Evolutionary conservation across 1,284 basidiomycete species (phyloP).

Genomic region (Anthracocystis setariae): DNA sequence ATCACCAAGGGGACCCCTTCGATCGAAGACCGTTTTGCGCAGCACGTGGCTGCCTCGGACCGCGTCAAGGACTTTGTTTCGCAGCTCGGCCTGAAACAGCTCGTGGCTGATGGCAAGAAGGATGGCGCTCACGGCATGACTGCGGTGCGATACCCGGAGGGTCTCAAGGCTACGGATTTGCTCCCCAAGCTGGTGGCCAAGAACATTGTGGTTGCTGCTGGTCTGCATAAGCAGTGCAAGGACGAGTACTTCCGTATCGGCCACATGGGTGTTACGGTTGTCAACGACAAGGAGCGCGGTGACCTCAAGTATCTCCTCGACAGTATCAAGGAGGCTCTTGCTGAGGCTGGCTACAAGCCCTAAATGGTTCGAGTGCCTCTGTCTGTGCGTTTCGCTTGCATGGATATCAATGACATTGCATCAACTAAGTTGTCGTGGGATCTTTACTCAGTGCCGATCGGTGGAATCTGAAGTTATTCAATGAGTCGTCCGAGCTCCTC

Average conservation of each 20-base stretch:
- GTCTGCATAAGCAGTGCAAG: constrained; percentile 87
- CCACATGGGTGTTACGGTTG: constrained; percentile 89
- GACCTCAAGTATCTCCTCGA: constrained; percentile 82
- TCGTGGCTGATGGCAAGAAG: constrained; percentile 61
- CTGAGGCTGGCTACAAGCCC: constrained; percentile 69
- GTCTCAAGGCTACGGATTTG: constrained; percentile 59
- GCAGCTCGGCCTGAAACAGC: constrained; percentile 74
- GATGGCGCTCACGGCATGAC: constrained; percentile 67
- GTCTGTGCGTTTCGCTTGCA: background rate
- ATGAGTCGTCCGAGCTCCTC: constrained; percentile 20
- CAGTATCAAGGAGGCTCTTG: constrained; percentile 74
- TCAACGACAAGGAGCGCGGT: constrained; percentile 70
- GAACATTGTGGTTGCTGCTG: constrained; percentile 86
- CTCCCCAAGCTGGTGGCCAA: constrained; percentile 72
- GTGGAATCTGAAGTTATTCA: too few relatives aligned
- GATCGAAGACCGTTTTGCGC: constrained; percentile 81
- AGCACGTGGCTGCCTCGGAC: constrained; percentile 79
- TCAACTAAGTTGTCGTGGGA: too few relatives aligned
- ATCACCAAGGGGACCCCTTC: constrained; percentile 74
- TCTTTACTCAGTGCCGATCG: too few relatives aligned
- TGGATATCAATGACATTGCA: background rate
- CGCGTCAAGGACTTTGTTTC: constrained; percentile 78
- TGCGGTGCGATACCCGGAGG: constrained; percentile 63
- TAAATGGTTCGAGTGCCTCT: background rate
- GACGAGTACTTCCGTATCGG: constrained; percentile 73